Evolutionary conservation across 1,139 yeast species (phyloP).

Genomic region (Scheffersomyces titani): DNA sequence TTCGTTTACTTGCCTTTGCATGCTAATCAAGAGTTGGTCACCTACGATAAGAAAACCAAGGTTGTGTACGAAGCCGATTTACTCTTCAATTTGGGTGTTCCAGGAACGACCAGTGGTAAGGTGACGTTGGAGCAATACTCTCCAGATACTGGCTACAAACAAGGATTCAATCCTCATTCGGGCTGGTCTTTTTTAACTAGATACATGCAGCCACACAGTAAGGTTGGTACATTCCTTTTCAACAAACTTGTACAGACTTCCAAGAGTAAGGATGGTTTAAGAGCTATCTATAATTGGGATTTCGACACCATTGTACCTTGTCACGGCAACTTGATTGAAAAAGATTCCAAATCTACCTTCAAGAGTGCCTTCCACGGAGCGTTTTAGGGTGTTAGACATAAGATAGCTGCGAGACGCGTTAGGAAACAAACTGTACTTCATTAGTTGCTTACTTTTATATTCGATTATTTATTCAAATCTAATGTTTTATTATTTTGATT

Average conservation of each 20-base stretch:
- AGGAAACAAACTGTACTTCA: neutral
- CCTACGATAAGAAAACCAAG: conserved; percentile 20
- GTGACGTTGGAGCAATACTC: conserved; percentile 24
- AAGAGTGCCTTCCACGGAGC: conserved; percentile 13
- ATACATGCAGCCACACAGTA: conserved; percentile 23
- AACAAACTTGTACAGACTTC: conserved; percentile 23
- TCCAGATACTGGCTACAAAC: conserved; percentile 18
- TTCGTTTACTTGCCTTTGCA: conserved; percentile 26
- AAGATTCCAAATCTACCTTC: conserved; percentile 20
- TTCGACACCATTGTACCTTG: conserved; percentile 23
- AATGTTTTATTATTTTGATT: neutral
- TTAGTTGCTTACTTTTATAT: neutral
- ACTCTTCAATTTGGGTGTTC: conserved; percentile 21
- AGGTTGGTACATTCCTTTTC: conserved; percentile 26
- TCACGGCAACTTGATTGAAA: conserved; percentile 25
- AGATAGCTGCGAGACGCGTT: neutral
- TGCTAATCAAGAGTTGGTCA: conserved; percentile 24
- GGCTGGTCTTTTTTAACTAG: conserved; percentile 23
- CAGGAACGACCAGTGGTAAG: conserved; percentile 13
- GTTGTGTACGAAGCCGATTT: conserved; percentile 25
- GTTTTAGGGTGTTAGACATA: neutral
- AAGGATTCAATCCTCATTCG: conserved; percentile 18
- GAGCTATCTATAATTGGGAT: conserved; percentile 22
- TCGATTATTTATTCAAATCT: neutral
- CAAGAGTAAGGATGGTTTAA: conserved; percentile 16